These are phyloP conservation scores for Pythium plurisporium DNA, from an alignment of 352 stramenopile genomes.

Conservation along the genomic window DNA sequence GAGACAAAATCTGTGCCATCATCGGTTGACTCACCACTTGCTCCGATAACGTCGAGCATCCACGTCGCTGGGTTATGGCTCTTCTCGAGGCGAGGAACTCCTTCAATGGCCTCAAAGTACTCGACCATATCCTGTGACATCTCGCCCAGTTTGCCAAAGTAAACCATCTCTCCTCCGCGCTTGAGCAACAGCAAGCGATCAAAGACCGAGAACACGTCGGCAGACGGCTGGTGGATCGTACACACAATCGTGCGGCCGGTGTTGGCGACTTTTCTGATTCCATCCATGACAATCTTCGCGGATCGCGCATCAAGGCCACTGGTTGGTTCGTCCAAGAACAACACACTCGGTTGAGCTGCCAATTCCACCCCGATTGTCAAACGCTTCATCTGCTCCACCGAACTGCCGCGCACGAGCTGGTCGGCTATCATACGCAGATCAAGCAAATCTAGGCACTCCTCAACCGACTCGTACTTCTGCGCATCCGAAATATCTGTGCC, in stretches of 20 bases:
- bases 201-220: slow-evolving; percentile 88
- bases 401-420: slow-evolving; percentile 52
- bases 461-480: slow-evolving; percentile 33
- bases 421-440: slow-evolving; percentile 48
- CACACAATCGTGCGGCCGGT: slow-evolving; percentile 79
- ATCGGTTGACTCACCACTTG: slow-evolving; percentile 26
- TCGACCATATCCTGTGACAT: slow-evolving; percentile 33
- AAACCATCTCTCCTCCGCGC: slow-evolving; percentile 54
- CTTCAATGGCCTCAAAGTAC: slow-evolving; percentile 71
- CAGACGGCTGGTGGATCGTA: slow-evolving; percentile 88
- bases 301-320: slow-evolving; percentile 84
- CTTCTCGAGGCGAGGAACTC: slow-evolving; percentile 23
- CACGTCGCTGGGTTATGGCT: slow-evolving; percentile 71
- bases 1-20: slow-evolving; percentile 36
- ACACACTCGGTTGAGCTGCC: slow-evolving; percentile 75
- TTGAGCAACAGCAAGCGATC: slow-evolving; percentile 86
- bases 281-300: slow-evolving; percentile 85
- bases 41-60: slow-evolving; percentile 68
- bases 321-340: slow-evolving; percentile 92
- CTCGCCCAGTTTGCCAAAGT: slow-evolving; percentile 40
- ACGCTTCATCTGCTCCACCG: slow-evolving; percentile 61
- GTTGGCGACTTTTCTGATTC: slow-evolving; percentile 82
- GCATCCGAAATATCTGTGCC: slow-evolving; percentile 17
- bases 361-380: slow-evolving; percentile 90
- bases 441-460: slow-evolving; percentile 33